Conservation (phyloP, 208 protist genomes). For the Trichomonas vaginalis region DNA sequence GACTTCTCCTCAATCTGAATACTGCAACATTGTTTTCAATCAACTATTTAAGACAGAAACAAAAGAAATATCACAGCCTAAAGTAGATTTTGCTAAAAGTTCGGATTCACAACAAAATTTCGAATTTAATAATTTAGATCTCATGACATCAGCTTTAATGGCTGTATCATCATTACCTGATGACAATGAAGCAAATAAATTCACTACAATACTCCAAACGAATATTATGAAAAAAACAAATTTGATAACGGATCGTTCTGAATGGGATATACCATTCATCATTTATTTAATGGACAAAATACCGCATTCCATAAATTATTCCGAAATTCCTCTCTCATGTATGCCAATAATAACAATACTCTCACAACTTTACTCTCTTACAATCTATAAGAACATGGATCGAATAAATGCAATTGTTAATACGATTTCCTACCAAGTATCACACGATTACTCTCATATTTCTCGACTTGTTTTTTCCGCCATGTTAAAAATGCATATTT, state of each 20-base stretch:
- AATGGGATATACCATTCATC: background rate
- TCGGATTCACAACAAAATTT: background rate
- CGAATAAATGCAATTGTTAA: background rate
- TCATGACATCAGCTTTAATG: background rate
- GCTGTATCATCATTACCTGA: background rate
- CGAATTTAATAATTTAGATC: background rate
- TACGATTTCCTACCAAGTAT: background rate
- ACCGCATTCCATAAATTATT: background rate
- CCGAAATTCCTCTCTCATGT: background rate
- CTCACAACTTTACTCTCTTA: background rate
- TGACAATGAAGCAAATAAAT: background rate
- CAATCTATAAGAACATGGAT: background rate
- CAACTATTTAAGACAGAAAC: background rate
- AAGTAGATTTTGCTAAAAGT: background rate
- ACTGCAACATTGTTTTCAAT: background rate
- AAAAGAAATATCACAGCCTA: background rate
- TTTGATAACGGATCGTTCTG: background rate
- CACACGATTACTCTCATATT: background rate
- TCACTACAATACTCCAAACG: background rate
- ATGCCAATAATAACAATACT: background rate
- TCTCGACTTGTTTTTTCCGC: background rate
- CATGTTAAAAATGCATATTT: background rate
- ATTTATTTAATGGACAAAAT: background rate
- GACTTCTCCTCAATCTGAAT: too few species aligned
- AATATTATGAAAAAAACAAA: background rate